Percentiles rank a stretch among this genome's conserved stretches.
Evolutionary conservation across 1,284 basidiomycete genomes (phyloP).

Genomic region (Trichosporon faecale): DNA sequence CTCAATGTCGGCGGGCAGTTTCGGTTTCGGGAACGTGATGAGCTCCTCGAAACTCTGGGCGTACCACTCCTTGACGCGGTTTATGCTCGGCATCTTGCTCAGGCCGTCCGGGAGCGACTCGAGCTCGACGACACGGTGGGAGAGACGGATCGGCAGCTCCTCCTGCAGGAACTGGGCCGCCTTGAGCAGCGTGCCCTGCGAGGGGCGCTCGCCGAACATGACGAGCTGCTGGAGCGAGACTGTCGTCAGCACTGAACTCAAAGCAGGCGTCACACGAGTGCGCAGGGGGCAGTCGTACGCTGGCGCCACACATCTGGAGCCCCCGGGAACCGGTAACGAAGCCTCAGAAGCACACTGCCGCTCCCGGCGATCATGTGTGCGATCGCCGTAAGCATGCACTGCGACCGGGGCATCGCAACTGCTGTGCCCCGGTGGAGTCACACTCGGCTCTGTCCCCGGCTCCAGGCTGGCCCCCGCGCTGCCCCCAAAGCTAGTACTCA

Average conservation of each 20-base stretch:
- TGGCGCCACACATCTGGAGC: neutral
- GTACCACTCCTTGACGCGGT: conserved; percentile 97
- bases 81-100: conserved; percentile 86
- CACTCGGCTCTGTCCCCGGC: neutral
- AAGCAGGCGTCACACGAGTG: neutral
- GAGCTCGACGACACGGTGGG: conserved; percentile 94
- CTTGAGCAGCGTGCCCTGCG: conserved; percentile 79
- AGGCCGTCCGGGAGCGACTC: conserved; percentile 91
- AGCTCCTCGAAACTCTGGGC: conserved; percentile 98
- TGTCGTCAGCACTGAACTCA: conserved; percentile 40
- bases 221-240: conserved; percentile 93
- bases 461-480: neutral
- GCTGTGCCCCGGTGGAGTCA: neutral
- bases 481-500: conserved; percentile 50
- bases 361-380: neutral
- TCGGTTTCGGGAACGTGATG: conserved; percentile 74
- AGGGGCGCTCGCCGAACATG: conserved; percentile 75
- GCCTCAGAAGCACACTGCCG: neutral
- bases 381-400: neutral
- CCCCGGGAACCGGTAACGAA: neutral
- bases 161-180: conserved; percentile 79
- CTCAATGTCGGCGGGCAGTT: conserved; percentile 65
- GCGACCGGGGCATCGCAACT: neutral
- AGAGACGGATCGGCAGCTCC: conserved; percentile 81
- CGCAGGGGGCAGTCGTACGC: neutral